Conservation (phyloP, 371 early-diverging fungal species). For the Mortierella sp. region DNA sequence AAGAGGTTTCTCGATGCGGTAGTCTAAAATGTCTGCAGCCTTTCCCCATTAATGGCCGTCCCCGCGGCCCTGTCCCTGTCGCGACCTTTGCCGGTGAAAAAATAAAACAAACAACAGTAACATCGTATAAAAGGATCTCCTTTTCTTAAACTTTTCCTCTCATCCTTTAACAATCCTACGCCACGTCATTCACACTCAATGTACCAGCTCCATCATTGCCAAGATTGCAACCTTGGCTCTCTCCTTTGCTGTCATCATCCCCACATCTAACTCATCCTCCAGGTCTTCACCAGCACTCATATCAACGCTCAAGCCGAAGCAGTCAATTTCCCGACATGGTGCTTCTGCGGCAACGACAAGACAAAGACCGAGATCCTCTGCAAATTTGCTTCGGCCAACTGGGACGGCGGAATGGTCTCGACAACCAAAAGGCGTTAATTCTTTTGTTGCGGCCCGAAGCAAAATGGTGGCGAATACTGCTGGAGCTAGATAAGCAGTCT, state of each 20-base stretch:
- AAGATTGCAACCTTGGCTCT: too few species aligned
- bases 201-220: too few species aligned
- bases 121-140: too few species aligned
- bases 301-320: neutral
- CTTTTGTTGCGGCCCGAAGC: neutral
- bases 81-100: too few species aligned
- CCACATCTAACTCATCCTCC: neutral
- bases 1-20: neutral
- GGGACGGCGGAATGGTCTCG: neutral
- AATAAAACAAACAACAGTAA: too few species aligned
- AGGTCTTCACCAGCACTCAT: neutral
- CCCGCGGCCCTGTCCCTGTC: too few species aligned
- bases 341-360: constrained; percentile 4
- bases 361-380: constrained; percentile 1
- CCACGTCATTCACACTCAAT: too few species aligned
- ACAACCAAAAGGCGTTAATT: neutral
- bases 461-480: neutral
- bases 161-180: too few species aligned
- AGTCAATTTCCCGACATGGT: neutral
- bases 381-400: neutral
- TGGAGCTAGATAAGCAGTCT: too few species aligned
- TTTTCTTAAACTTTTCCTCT: too few species aligned
- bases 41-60: too few species aligned
- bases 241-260: too few species aligned
- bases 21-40: neutral